Evolutionary conservation across 495 filamentous ascomycete species (phyloP).

Genomic region (Lepraria neglecta): DNA sequence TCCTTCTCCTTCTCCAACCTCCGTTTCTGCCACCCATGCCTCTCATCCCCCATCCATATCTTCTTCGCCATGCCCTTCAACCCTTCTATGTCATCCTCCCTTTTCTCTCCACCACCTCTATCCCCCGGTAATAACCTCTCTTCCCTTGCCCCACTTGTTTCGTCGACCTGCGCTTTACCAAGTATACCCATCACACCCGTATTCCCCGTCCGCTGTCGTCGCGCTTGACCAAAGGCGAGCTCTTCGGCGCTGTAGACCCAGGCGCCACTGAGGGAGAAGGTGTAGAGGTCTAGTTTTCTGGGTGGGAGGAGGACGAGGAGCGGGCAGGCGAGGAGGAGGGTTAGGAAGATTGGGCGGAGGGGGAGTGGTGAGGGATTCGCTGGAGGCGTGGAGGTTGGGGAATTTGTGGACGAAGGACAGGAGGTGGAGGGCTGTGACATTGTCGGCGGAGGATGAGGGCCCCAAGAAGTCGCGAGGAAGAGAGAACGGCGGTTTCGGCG

Average conservation of each 20-base stretch:
- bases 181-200: conserved; percentile 32
- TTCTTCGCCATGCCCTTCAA: conserved; percentile 43
- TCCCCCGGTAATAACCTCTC: conserved; percentile 33
- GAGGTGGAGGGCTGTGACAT: conserved; percentile 3
- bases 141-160: conserved; percentile 33
- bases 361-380: conserved; percentile 17
- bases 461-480: neutral
- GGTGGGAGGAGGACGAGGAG: conserved; percentile 69
- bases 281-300: conserved; percentile 61
- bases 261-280: conserved; percentile 53
- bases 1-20: conserved; percentile 63
- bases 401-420: conserved; percentile 14
- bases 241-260: conserved; percentile 62
- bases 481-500: neutral
- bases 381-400: conserved; percentile 5
- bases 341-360: conserved; percentile 45
- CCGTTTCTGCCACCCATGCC: conserved; percentile 64
- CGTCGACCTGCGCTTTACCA: neutral
- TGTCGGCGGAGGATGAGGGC: neutral
- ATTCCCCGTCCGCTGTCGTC: conserved; percentile 42
- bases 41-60: conserved; percentile 62
- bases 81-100: neutral
- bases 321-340: conserved; percentile 61
- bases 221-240: conserved; percentile 45
- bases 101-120: conserved; percentile 34